Evolutionary conservation across 768 basidiomycete species (phyloP).

Genomic region (Mycena galericulata): DNA sequence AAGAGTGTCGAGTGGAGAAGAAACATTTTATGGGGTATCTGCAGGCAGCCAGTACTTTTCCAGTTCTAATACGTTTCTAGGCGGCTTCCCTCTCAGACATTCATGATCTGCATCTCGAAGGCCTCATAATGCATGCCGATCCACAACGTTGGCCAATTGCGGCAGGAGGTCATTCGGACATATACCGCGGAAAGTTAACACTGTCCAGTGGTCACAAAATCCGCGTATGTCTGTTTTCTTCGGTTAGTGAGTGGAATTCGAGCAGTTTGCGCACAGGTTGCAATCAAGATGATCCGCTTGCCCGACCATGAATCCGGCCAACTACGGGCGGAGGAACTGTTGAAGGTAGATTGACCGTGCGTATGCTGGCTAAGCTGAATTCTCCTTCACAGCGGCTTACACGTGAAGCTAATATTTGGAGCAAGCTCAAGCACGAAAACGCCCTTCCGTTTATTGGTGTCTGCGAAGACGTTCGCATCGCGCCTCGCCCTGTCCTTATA

Average conservation of each 20-base stretch:
- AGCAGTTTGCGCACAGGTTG: background rate
- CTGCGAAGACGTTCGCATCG: constrained; percentile 13
- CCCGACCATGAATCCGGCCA: background rate
- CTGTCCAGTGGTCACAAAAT: constrained; percentile 14
- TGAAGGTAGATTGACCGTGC: constrained; percentile 4
- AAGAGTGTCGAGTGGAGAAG: constrained; percentile 17
- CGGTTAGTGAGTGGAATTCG: background rate
- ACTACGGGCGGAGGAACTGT: constrained; percentile 2
- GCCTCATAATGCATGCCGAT: constrained; percentile 7
- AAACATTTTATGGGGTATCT: constrained; percentile 16
- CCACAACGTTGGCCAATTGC: constrained; percentile 20
- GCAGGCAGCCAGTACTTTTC: background rate
- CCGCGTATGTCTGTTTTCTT: background rate
- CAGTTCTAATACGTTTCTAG: constrained; percentile 6
- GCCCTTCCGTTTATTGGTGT: constrained; percentile 28
- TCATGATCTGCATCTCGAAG: constrained; percentile 14
- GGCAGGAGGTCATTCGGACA: constrained; percentile 22
- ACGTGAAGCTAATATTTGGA: constrained; percentile 27
- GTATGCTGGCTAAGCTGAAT: background rate
- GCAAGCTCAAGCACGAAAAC: constrained; percentile 18
- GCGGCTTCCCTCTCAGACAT: constrained; percentile 1
- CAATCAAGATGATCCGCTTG: constrained; percentile 23
- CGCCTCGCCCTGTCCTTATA: constrained; percentile 20
- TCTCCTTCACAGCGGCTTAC: constrained; percentile 12
- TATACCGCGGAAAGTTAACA: constrained; percentile 25